Evolutionary conservation across 1,284 basidiomycete species (phyloP), one percentile per base, ranked within the genome.

Genomic region (Vanrija humicola): DNA sequence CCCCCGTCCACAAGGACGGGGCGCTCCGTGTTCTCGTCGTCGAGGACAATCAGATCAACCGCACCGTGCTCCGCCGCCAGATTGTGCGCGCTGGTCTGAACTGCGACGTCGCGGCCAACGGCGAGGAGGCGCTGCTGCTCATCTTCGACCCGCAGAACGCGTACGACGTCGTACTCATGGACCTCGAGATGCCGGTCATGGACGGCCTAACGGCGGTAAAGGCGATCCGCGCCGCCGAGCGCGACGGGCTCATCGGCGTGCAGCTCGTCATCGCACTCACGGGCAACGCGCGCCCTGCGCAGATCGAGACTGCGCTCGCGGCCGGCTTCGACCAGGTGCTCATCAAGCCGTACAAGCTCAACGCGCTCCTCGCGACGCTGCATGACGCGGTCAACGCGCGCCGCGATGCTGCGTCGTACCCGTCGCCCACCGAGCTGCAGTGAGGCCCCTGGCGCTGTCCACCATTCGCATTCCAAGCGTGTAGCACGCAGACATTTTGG

Each of bases 31-130:
- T 75, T 12, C 59, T 72, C 2, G 64, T 75, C 6, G 68, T 73
- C 16, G 70, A 76, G 53, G 78, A 79, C 54, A 79, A 79, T 50
- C 53, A 70, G 28, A 77, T 79, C 69, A 78, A 77, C 51, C 76
- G 76, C 48, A 75, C 72, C 23, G 72, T 79, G 1, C 57, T 79
- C 7, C 67, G 67, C 48, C 66, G 76, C 4, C 77, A 78, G 54
- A 65, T 78, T 26, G 59, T 64, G 29, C 71, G 70, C 48, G 69
- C 70, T 3, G 72, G 72, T 7, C 58, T 73, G 38, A 67, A 64
- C 2, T 72, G 69, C 34, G 65, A 70, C 46, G 25, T 10, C 26
- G 77, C 75, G 2, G 67, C 70, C 38, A 72, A 78, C 55, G 77
- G 77, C 9, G 63, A 67, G 15, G 74, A 78, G 51, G 76, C 67